These are phyloP conservation scores for Naganishia vaughanmartiniae DNA, from an alignment of 768 basidiomycete species.

Conservation along the genomic window DNA sequence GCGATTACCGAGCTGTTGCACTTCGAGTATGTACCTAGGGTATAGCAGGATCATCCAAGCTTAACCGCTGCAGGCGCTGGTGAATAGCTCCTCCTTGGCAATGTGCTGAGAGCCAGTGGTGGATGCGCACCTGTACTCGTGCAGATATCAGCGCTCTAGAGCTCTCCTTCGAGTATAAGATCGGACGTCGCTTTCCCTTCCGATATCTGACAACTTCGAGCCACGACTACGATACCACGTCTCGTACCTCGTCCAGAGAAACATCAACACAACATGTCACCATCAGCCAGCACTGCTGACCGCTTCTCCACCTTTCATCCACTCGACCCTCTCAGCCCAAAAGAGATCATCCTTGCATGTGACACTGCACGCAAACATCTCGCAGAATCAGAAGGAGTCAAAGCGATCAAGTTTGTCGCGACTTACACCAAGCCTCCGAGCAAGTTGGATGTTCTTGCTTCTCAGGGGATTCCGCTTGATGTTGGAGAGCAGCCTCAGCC, in stretches of 20 bases:
- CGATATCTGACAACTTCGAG: not conserved
- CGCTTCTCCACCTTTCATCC: conserved; percentile 24
- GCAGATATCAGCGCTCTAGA: too few species aligned
- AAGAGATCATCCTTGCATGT: not conserved
- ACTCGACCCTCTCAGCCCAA: conserved; percentile 27
- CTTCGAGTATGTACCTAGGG: too few species aligned
- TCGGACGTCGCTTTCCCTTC: not conserved
- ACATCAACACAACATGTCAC: not conserved
- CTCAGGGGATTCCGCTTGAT: not conserved
- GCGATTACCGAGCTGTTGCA: not conserved
- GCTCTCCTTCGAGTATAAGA: not conserved
- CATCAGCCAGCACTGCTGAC: not conserved
- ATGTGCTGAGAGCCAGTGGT: too few species aligned
- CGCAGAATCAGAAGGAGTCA: conserved; percentile 3
- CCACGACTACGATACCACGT: not conserved
- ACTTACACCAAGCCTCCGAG: not conserved
- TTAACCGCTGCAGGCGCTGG: too few species aligned
- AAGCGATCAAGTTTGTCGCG: conserved; percentile 15
- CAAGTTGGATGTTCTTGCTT: conserved; percentile 9
- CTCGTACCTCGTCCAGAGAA: not conserved
- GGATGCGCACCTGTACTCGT: too few species aligned
- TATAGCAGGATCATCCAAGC: too few species aligned
- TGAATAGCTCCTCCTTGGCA: too few species aligned
- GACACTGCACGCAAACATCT: conserved; percentile 7
- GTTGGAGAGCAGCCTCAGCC: not conserved